A percentile compares a stretch with the other conserved stretches of the same genome.
Evolutionary conservation across 805 yeast genomes (phyloP).

Genomic region (Teunomyces stri): DNA sequence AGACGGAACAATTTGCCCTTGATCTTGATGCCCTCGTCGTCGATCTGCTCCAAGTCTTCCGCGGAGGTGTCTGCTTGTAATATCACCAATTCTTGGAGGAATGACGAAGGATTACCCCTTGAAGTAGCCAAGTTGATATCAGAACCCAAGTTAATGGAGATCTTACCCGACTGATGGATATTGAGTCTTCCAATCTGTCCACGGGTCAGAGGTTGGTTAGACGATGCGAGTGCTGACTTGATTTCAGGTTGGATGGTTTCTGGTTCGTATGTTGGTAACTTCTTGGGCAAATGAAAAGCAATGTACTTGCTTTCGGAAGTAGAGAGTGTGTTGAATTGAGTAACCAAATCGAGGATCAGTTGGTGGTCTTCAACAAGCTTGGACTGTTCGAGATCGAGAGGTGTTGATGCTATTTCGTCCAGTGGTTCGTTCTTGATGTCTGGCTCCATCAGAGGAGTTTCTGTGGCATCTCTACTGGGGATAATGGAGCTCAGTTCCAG

Average conservation of each 20-base stretch:
- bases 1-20: constrained; percentile 37
- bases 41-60: constrained; percentile 27
- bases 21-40: constrained; percentile 18
- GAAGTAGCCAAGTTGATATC: constrained; percentile 61
- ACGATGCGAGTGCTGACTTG: constrained; percentile 2
- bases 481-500: constrained; percentile 8
- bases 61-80: constrained; percentile 13
- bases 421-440: constrained; percentile 28
- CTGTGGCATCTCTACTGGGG: constrained; percentile 15
- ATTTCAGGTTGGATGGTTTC: constrained; percentile 2
- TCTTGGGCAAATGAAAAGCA: constrained; percentile 50
- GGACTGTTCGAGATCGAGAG: constrained; percentile 21
- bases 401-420: constrained; percentile 17
- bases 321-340: constrained; percentile 19
- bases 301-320: constrained; percentile 22
- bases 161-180: constrained; percentile 79
- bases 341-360: constrained; percentile 26
- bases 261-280: constrained; percentile 37
- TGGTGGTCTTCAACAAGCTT: constrained; percentile 32
- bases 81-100: constrained; percentile 70
- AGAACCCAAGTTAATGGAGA: constrained; percentile 72
- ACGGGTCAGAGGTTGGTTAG: constrained; percentile 7
- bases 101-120: constrained; percentile 65
- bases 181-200: constrained; percentile 76
- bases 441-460: not conserved